Evolutionary conservation across 331 rosid genomes (phyloP).

Genomic region (Quercus lobata): DNA sequence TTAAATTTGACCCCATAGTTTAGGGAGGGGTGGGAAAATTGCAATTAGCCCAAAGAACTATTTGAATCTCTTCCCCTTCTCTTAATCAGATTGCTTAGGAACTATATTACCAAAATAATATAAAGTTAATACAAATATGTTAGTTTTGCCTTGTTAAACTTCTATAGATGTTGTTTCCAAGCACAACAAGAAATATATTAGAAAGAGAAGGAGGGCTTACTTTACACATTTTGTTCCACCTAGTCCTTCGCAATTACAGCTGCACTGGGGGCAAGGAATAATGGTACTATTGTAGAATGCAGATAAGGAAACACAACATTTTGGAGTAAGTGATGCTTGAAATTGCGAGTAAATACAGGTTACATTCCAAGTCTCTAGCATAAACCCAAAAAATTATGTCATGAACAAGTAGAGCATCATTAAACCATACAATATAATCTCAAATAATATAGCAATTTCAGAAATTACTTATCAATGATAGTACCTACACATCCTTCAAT

Average conservation of each 20-base stretch:
- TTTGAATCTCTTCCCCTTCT: not conserved
- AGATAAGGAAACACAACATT: slow-evolving; percentile 77
- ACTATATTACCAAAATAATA: no score
- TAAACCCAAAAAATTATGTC: slow-evolving; percentile 1
- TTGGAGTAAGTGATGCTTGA: slow-evolving; percentile 56
- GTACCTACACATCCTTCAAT: not conserved
- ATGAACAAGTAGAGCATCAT: not conserved
- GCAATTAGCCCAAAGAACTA: not conserved
- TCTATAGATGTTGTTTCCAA: not conserved
- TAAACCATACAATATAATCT: not conserved
- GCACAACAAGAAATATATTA: not conserved
- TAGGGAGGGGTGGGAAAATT: no score
- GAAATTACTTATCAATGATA: not conserved
- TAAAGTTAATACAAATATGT: no score
- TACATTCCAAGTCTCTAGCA: slow-evolving; percentile 76
- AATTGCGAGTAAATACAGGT: slow-evolving; percentile 67
- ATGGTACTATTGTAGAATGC: slow-evolving; percentile 63
- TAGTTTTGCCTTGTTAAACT: not conserved
- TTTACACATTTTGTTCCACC: slow-evolving; percentile 44
- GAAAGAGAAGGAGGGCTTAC: slow-evolving; percentile 32
- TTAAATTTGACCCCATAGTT: no score
- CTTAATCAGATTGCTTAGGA: not conserved
- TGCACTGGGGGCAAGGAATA: slow-evolving; percentile 71
- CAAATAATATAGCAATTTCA: not conserved
- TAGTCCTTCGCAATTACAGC: slow-evolving; percentile 69